Percentiles rank a stretch among this genome's conserved stretches.
Evolutionary conservation across 305 asterid genomes (phyloP).

Genomic region (Plantago rigida): DNA sequence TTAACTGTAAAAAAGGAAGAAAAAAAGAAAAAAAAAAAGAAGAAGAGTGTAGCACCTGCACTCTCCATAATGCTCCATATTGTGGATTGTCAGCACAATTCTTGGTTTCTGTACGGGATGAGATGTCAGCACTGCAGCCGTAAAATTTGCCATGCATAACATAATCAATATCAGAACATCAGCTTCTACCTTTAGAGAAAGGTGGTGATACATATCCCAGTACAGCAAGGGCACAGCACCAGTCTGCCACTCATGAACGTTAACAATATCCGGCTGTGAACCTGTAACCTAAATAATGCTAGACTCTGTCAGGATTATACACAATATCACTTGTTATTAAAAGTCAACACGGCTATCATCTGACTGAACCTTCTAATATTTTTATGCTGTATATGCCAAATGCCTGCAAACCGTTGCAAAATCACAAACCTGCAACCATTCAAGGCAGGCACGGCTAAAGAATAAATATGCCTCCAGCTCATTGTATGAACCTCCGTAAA

Average conservation of each 20-base stretch:
- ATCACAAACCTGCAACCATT: constrained; percentile 72
- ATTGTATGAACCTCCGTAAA: constrained; percentile 76
- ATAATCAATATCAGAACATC: constrained; percentile 6
- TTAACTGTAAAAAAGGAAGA: neutral
- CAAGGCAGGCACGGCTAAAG: constrained; percentile 84
- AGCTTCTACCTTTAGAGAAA: constrained; percentile 55
- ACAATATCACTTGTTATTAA: constrained; percentile 12
- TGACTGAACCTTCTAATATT: neutral
- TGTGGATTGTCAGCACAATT: constrained; percentile 73
- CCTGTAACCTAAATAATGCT: constrained; percentile 44
- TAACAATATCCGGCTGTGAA: constrained; percentile 68
- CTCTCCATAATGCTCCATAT: constrained; percentile 92
- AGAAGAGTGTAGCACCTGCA: constrained; percentile 44
- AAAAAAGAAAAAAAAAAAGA: neutral
- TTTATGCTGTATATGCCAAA: no score
- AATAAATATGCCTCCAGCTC: constrained; percentile 77
- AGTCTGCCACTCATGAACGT: constrained; percentile 90
- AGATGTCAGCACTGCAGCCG: constrained; percentile 21
- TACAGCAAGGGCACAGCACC: constrained; percentile 66
- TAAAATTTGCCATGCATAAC: constrained; percentile 9
- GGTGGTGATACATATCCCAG: constrained; percentile 85
- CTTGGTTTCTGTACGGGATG: constrained; percentile 54
- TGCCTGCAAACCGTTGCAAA: no score
- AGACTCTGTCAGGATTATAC: constrained; percentile 15
- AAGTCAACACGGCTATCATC: neutral